phyloP scores from a whole-genome alignment of 108 stramenopile species.

The Cyclotella sp. region DNA sequence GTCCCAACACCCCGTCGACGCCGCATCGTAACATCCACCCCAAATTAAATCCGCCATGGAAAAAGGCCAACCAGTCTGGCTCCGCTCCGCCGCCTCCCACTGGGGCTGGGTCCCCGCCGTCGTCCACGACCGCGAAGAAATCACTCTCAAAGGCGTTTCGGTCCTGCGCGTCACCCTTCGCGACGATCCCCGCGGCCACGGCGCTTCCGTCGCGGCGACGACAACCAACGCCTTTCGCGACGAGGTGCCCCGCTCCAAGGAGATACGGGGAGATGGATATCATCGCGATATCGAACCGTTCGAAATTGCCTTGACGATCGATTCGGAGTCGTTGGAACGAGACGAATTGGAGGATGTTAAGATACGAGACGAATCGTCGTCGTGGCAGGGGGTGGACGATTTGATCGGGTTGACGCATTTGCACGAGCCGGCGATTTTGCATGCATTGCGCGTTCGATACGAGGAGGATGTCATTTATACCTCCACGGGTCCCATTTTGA shows the following conservation, averaged over 20 bases:
- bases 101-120: constrained; percentile 94
- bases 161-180: constrained; percentile 38
- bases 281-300: constrained; percentile 68
- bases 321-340: constrained; percentile 74
- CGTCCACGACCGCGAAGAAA: constrained; percentile 70
- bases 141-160: constrained; percentile 36
- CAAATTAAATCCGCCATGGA: constrained; percentile 59
- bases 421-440: constrained; percentile 55
- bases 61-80: constrained; percentile 84
- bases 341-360: constrained; percentile 86
- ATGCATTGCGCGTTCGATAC: constrained; percentile 54
- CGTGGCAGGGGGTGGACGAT: constrained; percentile 39
- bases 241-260: constrained; percentile 19
- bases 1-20: no score
- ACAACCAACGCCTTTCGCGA: constrained; percentile 17
- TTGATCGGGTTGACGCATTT: constrained; percentile 54
- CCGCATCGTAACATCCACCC: no score
- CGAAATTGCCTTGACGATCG: constrained; percentile 65
- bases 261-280: constrained; percentile 38
- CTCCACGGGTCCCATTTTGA: constrained; percentile 67
- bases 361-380: constrained; percentile 66
- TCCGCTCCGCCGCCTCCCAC: constrained; percentile 74
- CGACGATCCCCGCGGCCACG: constrained; percentile 56
- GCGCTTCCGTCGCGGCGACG: not conserved
- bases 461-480: constrained; percentile 67